A percentile compares a stretch with the other conserved stretches of the same genome.
These are phyloP conservation scores for Zoysia japonica DNA, from an alignment of 176 grass and related monocot species.

Conservation along the genomic window DNA sequence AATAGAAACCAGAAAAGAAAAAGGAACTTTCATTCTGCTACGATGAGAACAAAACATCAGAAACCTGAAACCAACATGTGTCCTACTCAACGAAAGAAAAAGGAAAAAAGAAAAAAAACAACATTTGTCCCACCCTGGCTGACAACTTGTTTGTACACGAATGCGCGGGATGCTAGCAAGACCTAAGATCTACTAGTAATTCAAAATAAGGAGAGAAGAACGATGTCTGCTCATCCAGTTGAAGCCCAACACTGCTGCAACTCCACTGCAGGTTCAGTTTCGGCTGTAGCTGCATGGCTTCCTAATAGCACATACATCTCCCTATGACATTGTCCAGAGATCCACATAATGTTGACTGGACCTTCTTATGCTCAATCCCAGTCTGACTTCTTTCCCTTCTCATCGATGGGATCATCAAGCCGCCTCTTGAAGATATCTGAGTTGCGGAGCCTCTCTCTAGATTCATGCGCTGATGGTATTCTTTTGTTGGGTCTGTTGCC, in stretches of 20 bases:
- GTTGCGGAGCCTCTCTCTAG: constrained; percentile 70
- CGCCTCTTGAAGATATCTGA: constrained; percentile 62
- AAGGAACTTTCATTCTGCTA: background rate
- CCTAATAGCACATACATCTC: background rate
- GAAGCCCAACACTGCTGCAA: background rate
- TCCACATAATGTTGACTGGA: background rate
- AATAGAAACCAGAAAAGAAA: background rate
- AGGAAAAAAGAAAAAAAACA: too few species aligned
- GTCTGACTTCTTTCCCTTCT: constrained; percentile 50
- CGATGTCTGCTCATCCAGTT: background rate
- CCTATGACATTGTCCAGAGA: background rate
- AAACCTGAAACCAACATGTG: background rate
- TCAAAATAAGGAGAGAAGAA: background rate
- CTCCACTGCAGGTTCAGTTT: background rate
- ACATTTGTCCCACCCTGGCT: background rate
- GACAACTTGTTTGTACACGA: constrained; percentile 15
- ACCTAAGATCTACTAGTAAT: constrained; percentile 11
- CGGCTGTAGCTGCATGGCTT: background rate
- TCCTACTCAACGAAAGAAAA: too few species aligned
- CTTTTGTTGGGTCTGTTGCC: constrained; percentile 37
- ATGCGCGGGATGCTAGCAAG: constrained; percentile 17
- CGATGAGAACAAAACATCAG: background rate
- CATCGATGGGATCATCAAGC: constrained; percentile 39
- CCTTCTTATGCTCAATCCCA: constrained; percentile 30
- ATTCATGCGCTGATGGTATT: constrained; percentile 73